phyloP scores from a whole-genome alignment of 495 filamentous ascomycete genomes.

The Neurospora sp. region DNA sequence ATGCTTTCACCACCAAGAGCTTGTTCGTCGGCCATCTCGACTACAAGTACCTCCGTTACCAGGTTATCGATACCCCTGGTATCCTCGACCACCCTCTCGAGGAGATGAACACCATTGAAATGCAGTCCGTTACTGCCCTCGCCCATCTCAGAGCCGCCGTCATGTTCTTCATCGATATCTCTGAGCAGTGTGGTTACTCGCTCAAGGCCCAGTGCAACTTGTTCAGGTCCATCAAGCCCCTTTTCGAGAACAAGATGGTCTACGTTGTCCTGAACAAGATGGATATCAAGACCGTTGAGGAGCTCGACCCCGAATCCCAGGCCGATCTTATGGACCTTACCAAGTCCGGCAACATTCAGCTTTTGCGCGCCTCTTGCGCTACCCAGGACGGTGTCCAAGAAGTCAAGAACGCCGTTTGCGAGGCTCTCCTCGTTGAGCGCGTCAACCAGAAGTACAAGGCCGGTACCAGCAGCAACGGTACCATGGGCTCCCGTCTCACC shows the following conservation, averaged over 20 bases:
- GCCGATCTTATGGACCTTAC: conserved; percentile 67
- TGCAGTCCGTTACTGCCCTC: conserved; percentile 94
- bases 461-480: conserved; percentile 62
- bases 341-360: conserved; percentile 77
- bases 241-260: conserved; percentile 94
- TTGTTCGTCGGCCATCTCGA: conserved; percentile 98
- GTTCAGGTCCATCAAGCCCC: conserved; percentile 88
- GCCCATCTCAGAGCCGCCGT: conserved; percentile 91
- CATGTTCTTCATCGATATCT: conserved; percentile 96
- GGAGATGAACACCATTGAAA: conserved; percentile 99
- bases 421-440: conserved; percentile 80
- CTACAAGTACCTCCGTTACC: conserved; percentile 69
- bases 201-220: conserved; percentile 83
- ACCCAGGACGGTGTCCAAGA: conserved; percentile 89
- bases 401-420: conserved; percentile 91
- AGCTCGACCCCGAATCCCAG: conserved; percentile 73
- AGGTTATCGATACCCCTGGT: conserved; percentile 76
- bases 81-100: conserved; percentile 96
- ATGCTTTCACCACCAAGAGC: conserved; percentile 97
- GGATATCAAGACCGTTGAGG: conserved; percentile 77
- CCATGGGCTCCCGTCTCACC: conserved; percentile 64
- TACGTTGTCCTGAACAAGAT: conserved; percentile 98
- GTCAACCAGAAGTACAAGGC: conserved; percentile 94
- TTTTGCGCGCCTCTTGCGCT: conserved; percentile 86
- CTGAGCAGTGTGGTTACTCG: conserved; percentile 94